These are phyloP conservation scores for Aspergillus hiratsukae DNA, from an alignment of 2,329 filamentous ascomycete genomes.

Conservation along the genomic window DNA sequence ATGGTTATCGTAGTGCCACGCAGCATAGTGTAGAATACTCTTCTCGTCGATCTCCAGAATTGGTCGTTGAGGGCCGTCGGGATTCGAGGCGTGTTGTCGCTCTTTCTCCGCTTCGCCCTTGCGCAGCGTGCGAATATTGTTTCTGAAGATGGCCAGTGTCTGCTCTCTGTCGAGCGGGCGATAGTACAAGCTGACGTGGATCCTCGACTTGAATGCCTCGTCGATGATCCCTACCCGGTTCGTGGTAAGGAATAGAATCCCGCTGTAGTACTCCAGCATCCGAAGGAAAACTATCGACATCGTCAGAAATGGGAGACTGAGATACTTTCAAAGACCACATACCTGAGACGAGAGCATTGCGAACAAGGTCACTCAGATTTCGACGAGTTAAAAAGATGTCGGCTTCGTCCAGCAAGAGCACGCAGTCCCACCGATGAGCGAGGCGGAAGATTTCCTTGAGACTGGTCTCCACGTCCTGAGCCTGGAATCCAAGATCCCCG, in stretches of 20 bases:
- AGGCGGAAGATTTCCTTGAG: conserved; percentile 44
- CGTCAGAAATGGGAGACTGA: no score
- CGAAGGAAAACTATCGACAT: conserved; percentile 2
- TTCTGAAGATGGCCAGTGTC: neutral
- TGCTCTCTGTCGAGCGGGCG: neutral
- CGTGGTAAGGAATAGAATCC: conserved; percentile 7
- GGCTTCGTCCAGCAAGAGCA: conserved; percentile 19
- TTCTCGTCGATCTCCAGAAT: neutral
- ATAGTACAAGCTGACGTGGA: conserved; percentile 7
- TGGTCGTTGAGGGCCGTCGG: neutral
- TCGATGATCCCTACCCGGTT: conserved; percentile 7
- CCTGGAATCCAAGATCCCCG: conserved; percentile 45
- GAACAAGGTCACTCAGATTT: conserved; percentile 6
- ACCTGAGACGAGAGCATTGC: conserved; percentile 23
- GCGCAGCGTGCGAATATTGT: neutral
- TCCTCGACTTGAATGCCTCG: conserved; percentile 6
- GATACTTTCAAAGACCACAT: neutral
- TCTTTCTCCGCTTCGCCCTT: neutral
- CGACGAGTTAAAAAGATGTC: conserved; percentile 15
- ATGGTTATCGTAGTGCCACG: neutral
- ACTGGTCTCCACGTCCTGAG: conserved; percentile 38
- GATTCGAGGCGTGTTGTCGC: neutral
- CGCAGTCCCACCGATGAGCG: conserved; percentile 31
- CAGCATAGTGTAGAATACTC: conserved; percentile 1
- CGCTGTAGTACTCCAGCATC: conserved; percentile 6